phyloP scores from a whole-genome alignment of 331 rosid genomes.

The Arachis monticola region DNA sequence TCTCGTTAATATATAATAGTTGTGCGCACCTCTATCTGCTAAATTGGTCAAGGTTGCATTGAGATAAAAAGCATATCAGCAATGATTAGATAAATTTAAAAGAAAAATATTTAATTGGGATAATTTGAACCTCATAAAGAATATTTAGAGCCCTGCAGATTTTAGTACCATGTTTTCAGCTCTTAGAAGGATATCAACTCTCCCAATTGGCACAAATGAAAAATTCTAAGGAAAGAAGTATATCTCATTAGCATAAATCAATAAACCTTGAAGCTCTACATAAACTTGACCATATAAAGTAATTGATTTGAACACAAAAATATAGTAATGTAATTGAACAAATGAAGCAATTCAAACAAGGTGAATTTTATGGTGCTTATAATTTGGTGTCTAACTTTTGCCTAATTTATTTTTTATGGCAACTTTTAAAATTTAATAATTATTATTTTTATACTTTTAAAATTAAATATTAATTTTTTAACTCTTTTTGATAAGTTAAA shows the following conservation, averaged over 20 bases:
- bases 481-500: too few relatives aligned
- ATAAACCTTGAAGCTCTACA: neutral
- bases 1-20: conserved; percentile 89
- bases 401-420: too few relatives aligned
- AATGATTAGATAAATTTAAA: conserved; percentile 7
- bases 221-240: conserved; percentile 63
- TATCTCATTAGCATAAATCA: conserved; percentile 33
- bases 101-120: conserved; percentile 6
- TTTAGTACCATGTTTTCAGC: conserved; percentile 76
- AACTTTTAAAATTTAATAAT: too few relatives aligned
- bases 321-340: neutral
- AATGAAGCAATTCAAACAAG: conserved; percentile 17
- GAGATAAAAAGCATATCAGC: conserved; percentile 26
- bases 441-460: too few relatives aligned
- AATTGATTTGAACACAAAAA: conserved; percentile 18
- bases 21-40: conserved; percentile 93
- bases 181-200: conserved; percentile 72
- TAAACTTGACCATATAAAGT: conserved; percentile 9
- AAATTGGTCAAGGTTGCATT: conserved; percentile 58
- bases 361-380: too few relatives aligned
- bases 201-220: conserved; percentile 80
- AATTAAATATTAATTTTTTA: too few relatives aligned
- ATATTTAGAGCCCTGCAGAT: conserved; percentile 88
- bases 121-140: conserved; percentile 55
- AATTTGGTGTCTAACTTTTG: too few relatives aligned